These are phyloP conservation scores for Gracilaria vermiculophylla DNA, from an alignment of 23 red algal genomes.

Conservation along the genomic window DNA sequence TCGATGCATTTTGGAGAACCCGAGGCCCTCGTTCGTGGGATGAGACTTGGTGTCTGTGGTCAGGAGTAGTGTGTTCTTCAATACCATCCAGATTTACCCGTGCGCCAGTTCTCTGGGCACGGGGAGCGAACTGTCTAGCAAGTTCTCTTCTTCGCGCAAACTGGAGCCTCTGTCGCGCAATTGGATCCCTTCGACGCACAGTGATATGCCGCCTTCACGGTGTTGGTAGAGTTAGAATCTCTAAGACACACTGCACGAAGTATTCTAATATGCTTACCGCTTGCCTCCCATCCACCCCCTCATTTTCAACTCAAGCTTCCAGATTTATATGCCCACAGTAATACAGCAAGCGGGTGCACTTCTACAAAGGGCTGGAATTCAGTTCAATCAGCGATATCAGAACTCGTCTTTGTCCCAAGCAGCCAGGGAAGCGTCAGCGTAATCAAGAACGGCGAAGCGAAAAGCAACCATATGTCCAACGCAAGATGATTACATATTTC, in stretches of 20 bases:
- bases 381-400: neutral
- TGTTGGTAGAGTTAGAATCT: neutral
- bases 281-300: constrained; percentile 25
- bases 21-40: neutral
- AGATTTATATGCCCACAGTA: neutral
- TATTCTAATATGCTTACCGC: neutral
- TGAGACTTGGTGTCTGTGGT: neutral
- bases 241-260: neutral
- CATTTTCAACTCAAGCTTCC: neutral
- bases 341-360: too few relatives aligned
- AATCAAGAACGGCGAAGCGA: neutral
- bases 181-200: neutral
- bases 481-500: neutral
- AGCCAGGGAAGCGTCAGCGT: neutral
- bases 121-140: neutral
- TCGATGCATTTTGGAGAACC: neutral
- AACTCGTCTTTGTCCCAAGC: neutral
- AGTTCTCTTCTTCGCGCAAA: constrained; percentile 13
- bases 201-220: neutral
- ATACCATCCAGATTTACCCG: neutral
- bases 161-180: neutral
- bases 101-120: neutral
- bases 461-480: neutral
- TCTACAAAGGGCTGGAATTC: too few relatives aligned
- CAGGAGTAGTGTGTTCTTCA: neutral